Evolutionary conservation across 257 asterid genomes (phyloP).

Genomic region (Nicotiana tabacum): DNA sequence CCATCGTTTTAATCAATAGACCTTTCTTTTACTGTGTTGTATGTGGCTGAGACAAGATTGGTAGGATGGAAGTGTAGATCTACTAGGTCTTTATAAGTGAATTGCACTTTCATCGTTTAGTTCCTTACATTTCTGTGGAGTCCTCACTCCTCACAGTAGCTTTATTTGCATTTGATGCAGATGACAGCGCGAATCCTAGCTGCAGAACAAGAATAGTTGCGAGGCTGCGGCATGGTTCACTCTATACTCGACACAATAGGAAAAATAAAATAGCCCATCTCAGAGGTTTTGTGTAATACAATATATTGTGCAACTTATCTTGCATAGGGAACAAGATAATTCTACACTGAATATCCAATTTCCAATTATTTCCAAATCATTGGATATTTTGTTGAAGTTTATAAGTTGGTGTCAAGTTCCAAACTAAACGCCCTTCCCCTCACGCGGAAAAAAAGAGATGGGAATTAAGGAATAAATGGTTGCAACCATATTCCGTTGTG

Average conservation of each 20-base stretch:
- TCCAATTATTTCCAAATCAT: background rate
- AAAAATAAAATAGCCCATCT: background rate
- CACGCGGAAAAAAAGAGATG: background rate
- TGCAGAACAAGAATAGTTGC: background rate
- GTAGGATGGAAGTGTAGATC: background rate
- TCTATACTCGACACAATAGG: background rate
- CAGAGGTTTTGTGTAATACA: background rate
- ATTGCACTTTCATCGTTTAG: background rate
- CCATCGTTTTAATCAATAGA: background rate
- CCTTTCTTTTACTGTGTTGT: background rate
- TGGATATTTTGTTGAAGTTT: background rate
- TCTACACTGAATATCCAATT: background rate
- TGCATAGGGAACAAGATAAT: conserved; percentile 1
- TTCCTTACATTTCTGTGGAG: background rate
- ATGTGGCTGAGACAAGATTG: background rate
- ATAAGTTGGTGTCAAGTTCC: background rate
- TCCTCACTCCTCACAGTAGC: background rate
- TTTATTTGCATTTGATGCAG: background rate
- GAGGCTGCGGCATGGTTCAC: background rate
- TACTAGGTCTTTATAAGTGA: background rate
- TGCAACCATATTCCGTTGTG: background rate
- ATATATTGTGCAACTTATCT: background rate
- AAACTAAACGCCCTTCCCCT: background rate
- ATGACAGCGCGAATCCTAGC: background rate
- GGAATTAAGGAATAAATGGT: background rate